Evolutionary conservation across 73 alveolate genomes (phyloP).

Genomic region (Blepharisma stoltei): DNA sequence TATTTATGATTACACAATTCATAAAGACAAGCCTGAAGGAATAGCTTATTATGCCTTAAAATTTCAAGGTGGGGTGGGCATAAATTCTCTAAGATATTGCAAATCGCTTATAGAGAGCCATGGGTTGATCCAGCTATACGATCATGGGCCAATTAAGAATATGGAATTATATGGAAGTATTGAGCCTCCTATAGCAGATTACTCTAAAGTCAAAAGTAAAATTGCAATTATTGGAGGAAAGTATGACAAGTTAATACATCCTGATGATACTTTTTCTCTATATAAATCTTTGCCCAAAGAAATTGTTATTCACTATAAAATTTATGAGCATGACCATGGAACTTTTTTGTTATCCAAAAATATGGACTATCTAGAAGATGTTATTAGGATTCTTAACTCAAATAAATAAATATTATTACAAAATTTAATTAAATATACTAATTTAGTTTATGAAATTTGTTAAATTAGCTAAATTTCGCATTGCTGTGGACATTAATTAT

Average conservation of each 20-base stretch:
- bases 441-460: no score
- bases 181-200: not conserved
- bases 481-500: no score
- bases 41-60: not conserved
- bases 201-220: not conserved
- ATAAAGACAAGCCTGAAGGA: not conserved
- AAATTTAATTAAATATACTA: no score
- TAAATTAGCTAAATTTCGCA: no score
- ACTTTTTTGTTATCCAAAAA: no score
- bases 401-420: no score
- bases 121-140: not conserved
- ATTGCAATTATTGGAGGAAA: slow-evolving; percentile 2
- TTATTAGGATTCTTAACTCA: no score
- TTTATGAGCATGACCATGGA: no score
- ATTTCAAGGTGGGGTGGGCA: not conserved
- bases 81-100: not conserved
- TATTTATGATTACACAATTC: not conserved
- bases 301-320: not conserved
- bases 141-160: not conserved
- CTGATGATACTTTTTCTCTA: not conserved
- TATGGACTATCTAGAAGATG: no score
- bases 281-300: not conserved
- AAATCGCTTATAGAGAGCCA: not conserved
- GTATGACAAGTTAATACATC: not conserved
- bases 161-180: not conserved